Base-by-base conservation (phyloP, 805 yeast species). In the Wickerhamomyces sydowiorum region DNA sequence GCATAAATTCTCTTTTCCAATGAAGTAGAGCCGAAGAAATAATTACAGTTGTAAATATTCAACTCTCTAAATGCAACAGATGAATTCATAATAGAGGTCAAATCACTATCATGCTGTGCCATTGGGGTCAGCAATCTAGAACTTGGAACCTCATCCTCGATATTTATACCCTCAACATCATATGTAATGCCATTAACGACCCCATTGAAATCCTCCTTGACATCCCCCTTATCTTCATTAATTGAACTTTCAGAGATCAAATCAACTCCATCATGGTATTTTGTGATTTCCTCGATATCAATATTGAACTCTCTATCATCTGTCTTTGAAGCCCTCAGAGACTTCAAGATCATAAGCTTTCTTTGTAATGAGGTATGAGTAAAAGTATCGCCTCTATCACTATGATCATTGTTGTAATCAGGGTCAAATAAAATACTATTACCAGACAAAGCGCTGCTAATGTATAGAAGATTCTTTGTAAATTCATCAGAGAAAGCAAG, bases 381-480 rank as follows among this genome's bases (percentile, higher is more conserved):
- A 14, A 46, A 38, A 3, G 37, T 35, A 19, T 32, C 35, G 20
- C 15, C 20, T 1, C 40, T 41, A 4, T 48, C 51, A 6, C 38
- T 4, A 7, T 45, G 35, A 7, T 49, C 52, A 24, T 47, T 65
- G 36, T 69, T 70, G 50, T 69, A 83, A 13, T 80, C 78, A 0
- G 95, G 86, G 56, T 88, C 96, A 52, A 86, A 76, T 29, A 89
- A 64, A 35, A 74, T 69, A 27, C 95, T 75, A 8, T 78, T 65
- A 21, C 96, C 96, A 33, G 90, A 77, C 4, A 83, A 49, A 0
- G 79, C 65, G 44, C 80, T 78, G 0, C 84, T 71, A 37, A 86
- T 56, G 39, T 76, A 78, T 9, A 78, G 63, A 22, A 85, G 64
- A 50, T 75, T 72, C 47, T 72, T 74, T 21, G 76, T 67, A 15